Evolutionary conservation across 2,329 filamentous ascomycete species (phyloP).

Genomic region (Trichoderma brevicompactum): DNA sequence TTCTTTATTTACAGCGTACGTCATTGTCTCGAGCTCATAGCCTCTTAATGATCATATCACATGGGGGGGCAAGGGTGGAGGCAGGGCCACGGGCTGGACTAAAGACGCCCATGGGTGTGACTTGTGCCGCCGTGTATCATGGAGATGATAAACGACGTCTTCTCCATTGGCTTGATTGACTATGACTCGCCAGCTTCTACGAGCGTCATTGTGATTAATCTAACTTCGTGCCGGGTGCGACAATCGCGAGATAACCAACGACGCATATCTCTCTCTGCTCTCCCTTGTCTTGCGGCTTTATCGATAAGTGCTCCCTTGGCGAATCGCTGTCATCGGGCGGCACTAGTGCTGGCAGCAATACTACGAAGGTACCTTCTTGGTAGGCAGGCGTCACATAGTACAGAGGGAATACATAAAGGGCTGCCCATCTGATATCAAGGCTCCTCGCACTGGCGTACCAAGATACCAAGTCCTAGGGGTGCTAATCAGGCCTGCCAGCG

Average conservation of each 20-base stretch:
- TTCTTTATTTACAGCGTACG: neutral
- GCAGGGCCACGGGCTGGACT: conserved; percentile 11
- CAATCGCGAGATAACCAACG: conserved; percentile 10
- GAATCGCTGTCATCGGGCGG: neutral
- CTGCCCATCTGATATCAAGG: neutral
- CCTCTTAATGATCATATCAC: conserved; percentile 23
- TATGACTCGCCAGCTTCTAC: neutral
- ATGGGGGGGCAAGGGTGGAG: conserved; percentile 15
- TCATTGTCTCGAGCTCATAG: conserved; percentile 9
- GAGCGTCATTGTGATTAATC: neutral
- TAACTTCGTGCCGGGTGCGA: neutral
- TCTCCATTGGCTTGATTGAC: neutral
- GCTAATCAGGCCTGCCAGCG: neutral
- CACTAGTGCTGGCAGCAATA: neutral
- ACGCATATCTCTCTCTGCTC: too few relatives aligned
- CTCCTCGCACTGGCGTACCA: conserved; percentile 2
- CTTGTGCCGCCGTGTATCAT: conserved; percentile 5
- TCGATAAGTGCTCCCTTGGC: conserved; percentile 22
- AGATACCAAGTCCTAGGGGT: neutral
- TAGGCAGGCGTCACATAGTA: neutral
- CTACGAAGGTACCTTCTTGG: neutral
- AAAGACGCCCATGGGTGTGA: conserved; percentile 19
- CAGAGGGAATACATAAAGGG: neutral
- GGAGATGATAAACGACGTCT: conserved; percentile 3
- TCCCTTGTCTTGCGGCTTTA: conserved; percentile 18